Evolutionary conservation across 371 early-diverging fungal genomes (phyloP), one percentile per base, ranked within the genome.

Genomic region (Zopfochytrium polystomum): DNA sequence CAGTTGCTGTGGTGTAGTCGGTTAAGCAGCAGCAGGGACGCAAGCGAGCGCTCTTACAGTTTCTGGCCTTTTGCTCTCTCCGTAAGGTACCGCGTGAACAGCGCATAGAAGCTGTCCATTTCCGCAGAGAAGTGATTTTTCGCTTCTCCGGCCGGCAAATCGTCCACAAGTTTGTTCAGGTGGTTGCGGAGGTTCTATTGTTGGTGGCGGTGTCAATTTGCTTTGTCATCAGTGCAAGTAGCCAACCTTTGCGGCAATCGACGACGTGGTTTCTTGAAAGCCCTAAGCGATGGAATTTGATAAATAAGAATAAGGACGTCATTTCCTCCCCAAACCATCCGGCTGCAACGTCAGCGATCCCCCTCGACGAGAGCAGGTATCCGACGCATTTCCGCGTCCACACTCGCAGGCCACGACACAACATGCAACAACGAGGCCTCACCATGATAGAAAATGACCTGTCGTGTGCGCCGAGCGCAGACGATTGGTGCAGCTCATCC

Each of bases 101-200:
- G 85, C 62, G 83, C 73, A 74, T 90, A 93, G 76, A 95, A 97
- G 69, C 86, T 86, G 69, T 91, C 90, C 96, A 97, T 79, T 52
- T 82, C 80, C 20, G 51, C 34, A 31, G 50, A 48, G 54, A 80
- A 79, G 22, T 61, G 60, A 60, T 73, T 46, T 30, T 54, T 54
- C 51, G 67, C 60, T 22, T 57, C 34, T 13, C 61, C 63, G 18
- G 70, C 79, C n/a, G 63, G 70, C 18, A 71, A 68, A 55, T 56
- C 35, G 50, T 57, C 68, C 22, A 74, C 71, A 26, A 80, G 55
- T 48, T 68, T 63, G 65, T 70, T 62, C 23, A 80, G 65, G 65
- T 76, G 78, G 46, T 68, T 70, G 29, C 75, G 60, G 75, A 80
- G 42, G n/a, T 42, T 42, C 42, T 42, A n/a, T 42, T 42, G 42